A percentile compares a stretch with the other conserved stretches of the same genome.
These are phyloP conservation scores for Telfairia occidentalis DNA, from an alignment of 331 rosid genomes.

Conservation along the genomic window DNA sequence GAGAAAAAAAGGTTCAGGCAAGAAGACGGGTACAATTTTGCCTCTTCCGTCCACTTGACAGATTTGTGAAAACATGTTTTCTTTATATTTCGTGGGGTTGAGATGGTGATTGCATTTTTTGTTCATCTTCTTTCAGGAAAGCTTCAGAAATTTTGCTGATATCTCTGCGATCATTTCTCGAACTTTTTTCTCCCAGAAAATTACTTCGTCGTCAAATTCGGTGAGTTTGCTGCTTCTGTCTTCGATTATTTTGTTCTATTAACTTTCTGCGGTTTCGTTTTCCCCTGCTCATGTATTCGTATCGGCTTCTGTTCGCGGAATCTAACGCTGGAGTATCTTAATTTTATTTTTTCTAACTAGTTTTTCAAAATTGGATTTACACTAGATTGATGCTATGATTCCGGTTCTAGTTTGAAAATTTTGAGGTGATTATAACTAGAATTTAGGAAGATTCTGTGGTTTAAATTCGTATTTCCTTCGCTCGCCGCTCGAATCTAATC, in stretches of 20 bases:
- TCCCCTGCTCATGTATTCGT: background rate
- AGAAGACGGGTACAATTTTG: background rate
- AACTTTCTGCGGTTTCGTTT: constrained; percentile 7
- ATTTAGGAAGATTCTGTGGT: no score
- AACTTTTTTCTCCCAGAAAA: background rate
- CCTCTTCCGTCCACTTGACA: constrained; percentile 1
- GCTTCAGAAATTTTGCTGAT: background rate
- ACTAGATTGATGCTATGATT: background rate
- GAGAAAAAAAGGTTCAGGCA: background rate
- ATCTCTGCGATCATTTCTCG: background rate
- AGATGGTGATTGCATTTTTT: background rate
- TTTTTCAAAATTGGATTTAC: background rate
- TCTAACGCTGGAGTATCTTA: background rate
- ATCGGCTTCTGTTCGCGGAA: background rate
- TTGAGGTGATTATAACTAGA: background rate
- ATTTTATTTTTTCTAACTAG: background rate
- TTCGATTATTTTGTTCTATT: background rate
- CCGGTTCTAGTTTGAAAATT: background rate
- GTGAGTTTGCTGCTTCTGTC: background rate
- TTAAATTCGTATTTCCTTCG: no score
- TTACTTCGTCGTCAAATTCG: background rate
- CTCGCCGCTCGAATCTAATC: constrained; percentile 3
- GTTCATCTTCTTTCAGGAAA: background rate
- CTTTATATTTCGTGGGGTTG: background rate
- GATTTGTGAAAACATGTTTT: background rate